Percentiles rank a stretch among this genome's conserved stretches.
Evolutionary conservation across 2,329 filamentous ascomycete genomes (phyloP).

Genomic region (Clarireedia homoeocarpa): DNA sequence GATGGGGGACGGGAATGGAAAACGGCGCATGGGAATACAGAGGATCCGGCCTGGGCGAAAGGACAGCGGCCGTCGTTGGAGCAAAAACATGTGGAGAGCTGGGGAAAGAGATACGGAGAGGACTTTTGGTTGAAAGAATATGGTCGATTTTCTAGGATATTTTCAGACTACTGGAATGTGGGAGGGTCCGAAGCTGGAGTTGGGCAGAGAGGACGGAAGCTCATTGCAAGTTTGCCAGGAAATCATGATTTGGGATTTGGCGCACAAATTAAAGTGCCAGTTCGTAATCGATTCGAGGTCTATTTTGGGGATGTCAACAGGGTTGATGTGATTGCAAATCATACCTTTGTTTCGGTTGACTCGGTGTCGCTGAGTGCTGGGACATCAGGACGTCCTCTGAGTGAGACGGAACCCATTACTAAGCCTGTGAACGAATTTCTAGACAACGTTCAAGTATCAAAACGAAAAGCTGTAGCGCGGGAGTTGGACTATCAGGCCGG

Average conservation of each 20-base stretch:
- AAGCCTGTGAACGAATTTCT: constrained; percentile 71
- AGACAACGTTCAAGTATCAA: constrained; percentile 53
- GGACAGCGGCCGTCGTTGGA: constrained; percentile 45
- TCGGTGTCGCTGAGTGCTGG: constrained; percentile 77
- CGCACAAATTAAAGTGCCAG: constrained; percentile 69
- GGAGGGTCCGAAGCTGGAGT: constrained; percentile 45
- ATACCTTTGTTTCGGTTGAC: constrained; percentile 90
- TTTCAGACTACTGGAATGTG: constrained; percentile 61
- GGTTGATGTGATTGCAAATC: constrained; percentile 87
- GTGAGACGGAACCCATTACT: constrained; percentile 57
- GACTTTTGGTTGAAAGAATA: constrained; percentile 85
- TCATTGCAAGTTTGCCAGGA: constrained; percentile 80
- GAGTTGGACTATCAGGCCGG: constrained; percentile 61
- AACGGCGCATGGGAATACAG: constrained; percentile 53
- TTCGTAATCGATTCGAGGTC: constrained; percentile 74
- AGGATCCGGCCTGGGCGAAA: constrained; percentile 51
- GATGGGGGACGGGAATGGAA: constrained; percentile 96
- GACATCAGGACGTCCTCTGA: constrained; percentile 35
- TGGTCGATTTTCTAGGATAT: constrained; percentile 75
- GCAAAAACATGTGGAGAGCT: constrained; percentile 50
- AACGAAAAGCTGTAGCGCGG: constrained; percentile 59
- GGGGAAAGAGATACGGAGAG: constrained; percentile 69
- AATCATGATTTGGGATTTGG: constrained; percentile 96
- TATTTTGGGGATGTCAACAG: constrained; percentile 91
- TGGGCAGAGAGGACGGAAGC: constrained; percentile 61